Conservation (phyloP, 345 rosid species). For the Syzygium grande region DNA sequence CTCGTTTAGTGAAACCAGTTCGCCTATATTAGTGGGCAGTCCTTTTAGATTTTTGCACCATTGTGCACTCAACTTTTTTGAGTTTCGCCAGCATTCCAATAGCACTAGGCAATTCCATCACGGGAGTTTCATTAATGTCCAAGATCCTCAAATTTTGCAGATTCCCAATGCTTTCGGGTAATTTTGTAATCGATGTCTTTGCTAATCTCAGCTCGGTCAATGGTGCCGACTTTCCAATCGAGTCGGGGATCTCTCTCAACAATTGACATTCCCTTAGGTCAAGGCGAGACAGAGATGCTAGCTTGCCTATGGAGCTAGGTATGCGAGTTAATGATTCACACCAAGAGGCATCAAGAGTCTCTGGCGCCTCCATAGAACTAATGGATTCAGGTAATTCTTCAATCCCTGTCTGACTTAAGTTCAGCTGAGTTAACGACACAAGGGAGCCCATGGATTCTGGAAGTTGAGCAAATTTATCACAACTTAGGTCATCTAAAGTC, state of each 20-base stretch:
- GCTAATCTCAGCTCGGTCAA: background rate
- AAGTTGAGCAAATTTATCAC: background rate
- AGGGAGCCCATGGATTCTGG: background rate
- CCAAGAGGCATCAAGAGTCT: background rate
- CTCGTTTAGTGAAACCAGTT: background rate
- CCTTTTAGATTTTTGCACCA: background rate
- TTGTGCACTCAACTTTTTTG: background rate
- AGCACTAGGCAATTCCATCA: background rate
- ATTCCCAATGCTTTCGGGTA: background rate
- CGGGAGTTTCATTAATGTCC: background rate
- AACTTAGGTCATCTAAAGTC: background rate
- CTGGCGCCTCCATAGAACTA: background rate
- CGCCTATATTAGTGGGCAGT: background rate
- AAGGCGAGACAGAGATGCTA: background rate
- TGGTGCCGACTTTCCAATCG: background rate
- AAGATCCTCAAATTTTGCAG: background rate
- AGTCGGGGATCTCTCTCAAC: background rate
- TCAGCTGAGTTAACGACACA: background rate
- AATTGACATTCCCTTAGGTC: background rate
- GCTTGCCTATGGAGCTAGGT: background rate
- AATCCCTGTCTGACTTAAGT: background rate
- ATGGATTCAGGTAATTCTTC: background rate
- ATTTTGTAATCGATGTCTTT: background rate
- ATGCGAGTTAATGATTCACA: background rate
- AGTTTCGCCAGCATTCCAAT: background rate